A percentile compares a stretch with the other conserved stretches of the same genome.
These are phyloP conservation scores for Blattamonas nauphoetae DNA, from an alignment of 78 protist species.

Conservation along the genomic window DNA sequence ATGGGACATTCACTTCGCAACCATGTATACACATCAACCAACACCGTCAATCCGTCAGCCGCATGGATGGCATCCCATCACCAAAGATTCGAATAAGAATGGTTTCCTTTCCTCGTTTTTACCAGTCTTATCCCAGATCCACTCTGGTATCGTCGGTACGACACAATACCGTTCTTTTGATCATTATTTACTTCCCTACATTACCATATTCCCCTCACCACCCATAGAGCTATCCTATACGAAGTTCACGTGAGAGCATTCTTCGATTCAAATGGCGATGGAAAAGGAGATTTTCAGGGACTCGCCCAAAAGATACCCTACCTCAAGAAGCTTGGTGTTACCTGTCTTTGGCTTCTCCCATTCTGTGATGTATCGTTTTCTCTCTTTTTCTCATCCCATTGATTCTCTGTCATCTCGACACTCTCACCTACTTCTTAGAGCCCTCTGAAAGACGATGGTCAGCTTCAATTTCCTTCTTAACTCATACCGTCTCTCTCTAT, in stretches of 20 bases:
- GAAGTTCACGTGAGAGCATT: conserved; percentile 60
- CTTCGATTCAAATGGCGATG: conserved; percentile 50
- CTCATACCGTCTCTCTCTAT: no score
- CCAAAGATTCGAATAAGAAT: no score
- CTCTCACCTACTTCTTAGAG: no score
- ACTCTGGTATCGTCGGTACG: background rate
- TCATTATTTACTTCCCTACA: background rate
- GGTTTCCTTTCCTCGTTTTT: background rate
- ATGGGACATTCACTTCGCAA: no score
- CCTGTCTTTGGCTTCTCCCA: conserved; percentile 64
- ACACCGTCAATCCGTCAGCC: no score
- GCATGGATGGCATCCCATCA: no score
- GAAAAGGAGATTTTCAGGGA: conserved; percentile 58
- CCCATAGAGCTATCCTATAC: conserved; percentile 54
- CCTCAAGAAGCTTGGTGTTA: conserved; percentile 50
- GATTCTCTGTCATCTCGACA: no score
- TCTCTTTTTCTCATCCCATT: no score
- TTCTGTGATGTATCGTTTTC: conserved; percentile 22
- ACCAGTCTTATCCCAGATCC: background rate
- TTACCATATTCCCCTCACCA: background rate
- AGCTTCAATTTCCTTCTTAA: no score
- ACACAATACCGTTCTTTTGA: background rate
- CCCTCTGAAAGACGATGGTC: no score
- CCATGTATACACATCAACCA: no score
- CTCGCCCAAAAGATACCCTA: conserved; percentile 49